Evolutionary conservation across 805 yeast genomes (phyloP), one percentile per base, ranked within the genome.

Genomic region (Metschnikowia matae): DNA sequence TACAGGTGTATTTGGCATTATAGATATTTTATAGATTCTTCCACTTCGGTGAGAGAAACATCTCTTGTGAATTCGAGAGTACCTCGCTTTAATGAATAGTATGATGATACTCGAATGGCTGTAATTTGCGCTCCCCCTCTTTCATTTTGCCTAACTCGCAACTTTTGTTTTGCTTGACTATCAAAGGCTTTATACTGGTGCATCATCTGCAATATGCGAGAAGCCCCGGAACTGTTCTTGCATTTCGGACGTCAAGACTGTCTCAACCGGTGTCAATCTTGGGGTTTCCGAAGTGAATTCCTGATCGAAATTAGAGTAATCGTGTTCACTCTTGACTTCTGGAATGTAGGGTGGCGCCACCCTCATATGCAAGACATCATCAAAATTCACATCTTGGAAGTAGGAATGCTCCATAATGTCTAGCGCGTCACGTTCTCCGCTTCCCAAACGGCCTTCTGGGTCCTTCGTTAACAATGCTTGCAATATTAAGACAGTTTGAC

Each of bases 151-250:
- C 18, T 13, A 11, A 14, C 20, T 13, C 20, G 3, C 20, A 18
- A 18, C 20, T 18, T 18, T 18, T 3, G 20, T 18, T 18, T 18
- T 8, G 17, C 23, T 11, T 13, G 6, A 14, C 20, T 13, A 26
- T 23, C n/a, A 13, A n/a, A 40, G 10, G 21, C 18, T 10, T 36
- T 58, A 71, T 8, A 72, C 67, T 8, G 70, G 64, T 7, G 75
- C 75, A 44, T 81, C 83, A 46, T 84, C 90, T 29, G 86, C 80
- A 60, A 87, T 82, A 67, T 90, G 92, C 1, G 97, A 89, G 71
- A 94, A 94, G 3, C 99, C 99, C 60, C 98, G 83, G 80, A 94
- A 94, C 72, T 89, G 95, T 62, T 94, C 97, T 75, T 94, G 99
- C 82, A 87, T 85, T 26, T 84, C 81, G 1, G 94, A 82, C 13